Conservation (phyloP, 73 alveolate genomes). For the Effrenium voratum region DNA sequence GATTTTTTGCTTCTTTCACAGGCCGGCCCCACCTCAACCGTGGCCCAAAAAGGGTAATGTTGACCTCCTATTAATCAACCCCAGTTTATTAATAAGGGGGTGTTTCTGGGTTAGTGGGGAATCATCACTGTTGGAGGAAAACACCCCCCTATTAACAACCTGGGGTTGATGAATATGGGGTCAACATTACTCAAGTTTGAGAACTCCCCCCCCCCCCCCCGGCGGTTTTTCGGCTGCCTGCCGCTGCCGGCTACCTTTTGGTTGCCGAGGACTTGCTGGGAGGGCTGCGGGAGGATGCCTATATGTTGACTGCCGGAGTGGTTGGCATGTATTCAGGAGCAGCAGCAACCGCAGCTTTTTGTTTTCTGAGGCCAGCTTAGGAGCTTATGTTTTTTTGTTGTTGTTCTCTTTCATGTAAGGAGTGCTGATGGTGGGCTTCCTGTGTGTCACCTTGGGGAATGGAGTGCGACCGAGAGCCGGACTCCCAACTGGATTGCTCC, state of each 20-base stretch:
- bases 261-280: conserved; percentile 22
- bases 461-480: conserved; percentile 38
- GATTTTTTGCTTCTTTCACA: background rate
- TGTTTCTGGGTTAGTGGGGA: too few species aligned
- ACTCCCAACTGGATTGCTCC: background rate
- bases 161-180: too few species aligned
- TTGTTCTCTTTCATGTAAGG: background rate
- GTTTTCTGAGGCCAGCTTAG: background rate
- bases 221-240: too few species aligned
- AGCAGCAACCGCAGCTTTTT: background rate
- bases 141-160: too few species aligned
- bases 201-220: too few species aligned
- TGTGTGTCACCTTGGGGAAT: conserved; percentile 54
- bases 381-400: background rate
- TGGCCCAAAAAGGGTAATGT: too few species aligned
- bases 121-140: too few species aligned
- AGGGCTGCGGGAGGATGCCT: conserved; percentile 3
- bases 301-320: background rate
- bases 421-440: conserved; percentile 58
- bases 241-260: too few species aligned
- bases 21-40: background rate
- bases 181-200: too few species aligned
- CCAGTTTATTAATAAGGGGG: too few species aligned
- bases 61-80: too few species aligned
- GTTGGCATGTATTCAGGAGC: conserved; percentile 30